Percentiles rank a stretch among this genome's conserved stretches.
phyloP scores from a whole-genome alignment of 148 eudicot species.

The Rhododendron kiyosumense region DNA sequence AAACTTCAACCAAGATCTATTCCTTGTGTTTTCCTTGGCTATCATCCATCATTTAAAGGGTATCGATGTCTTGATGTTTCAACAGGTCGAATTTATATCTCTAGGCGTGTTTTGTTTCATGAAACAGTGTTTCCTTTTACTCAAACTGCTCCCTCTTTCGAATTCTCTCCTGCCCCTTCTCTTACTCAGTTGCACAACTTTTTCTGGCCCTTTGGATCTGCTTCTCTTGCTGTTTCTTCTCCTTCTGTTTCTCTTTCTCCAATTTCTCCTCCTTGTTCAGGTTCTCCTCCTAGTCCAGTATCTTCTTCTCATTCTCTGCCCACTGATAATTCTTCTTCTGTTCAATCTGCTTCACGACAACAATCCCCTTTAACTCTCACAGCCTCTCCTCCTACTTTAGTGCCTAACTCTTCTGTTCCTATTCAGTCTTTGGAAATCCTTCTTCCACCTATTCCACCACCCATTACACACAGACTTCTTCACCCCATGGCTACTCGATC shows the following conservation, averaged over 20 bases:
- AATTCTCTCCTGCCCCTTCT: neutral
- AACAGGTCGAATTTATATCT: neutral
- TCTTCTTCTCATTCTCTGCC: neutral
- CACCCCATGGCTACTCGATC: neutral
- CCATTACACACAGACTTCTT: too few species aligned
- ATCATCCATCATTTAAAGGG: neutral
- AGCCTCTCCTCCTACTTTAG: too few species aligned
- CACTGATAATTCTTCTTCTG: neutral
- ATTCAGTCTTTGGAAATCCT: too few species aligned
- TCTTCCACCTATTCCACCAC: too few species aligned
- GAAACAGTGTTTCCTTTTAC: neutral
- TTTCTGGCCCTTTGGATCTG: neutral
- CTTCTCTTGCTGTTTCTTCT: neutral
- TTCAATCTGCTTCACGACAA: too few species aligned
- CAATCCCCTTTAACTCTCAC: too few species aligned
- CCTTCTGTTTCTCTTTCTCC: neutral
- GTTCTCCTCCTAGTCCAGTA: neutral
- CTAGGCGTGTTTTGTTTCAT: neutral
- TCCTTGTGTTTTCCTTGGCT: neutral
- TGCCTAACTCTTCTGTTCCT: too few species aligned
- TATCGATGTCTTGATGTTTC: neutral
- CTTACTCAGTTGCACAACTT: neutral
- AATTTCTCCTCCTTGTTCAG: too few species aligned
- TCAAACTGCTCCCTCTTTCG: accelerated
- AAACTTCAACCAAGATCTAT: neutral